phyloP scores from a whole-genome alignment of 441 rosid species.

The Gossypium aridum region DNA sequence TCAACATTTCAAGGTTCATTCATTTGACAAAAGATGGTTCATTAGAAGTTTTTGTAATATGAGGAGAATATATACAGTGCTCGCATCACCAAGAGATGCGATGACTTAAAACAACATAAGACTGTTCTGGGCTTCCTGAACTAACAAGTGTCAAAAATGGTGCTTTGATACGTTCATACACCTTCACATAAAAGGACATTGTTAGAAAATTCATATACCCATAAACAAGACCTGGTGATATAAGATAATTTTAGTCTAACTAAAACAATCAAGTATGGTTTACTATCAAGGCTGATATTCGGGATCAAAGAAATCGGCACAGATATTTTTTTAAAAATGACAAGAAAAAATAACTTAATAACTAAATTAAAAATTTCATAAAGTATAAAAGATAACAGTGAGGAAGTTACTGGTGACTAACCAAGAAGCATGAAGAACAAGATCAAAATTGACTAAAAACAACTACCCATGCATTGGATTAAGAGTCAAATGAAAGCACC shows the following conservation, averaged over 20 bases:
- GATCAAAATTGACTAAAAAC: not conserved
- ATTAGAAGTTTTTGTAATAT: constrained; percentile 90
- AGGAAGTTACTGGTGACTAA: not conserved
- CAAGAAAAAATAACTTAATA: not conserved
- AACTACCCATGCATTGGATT: not conserved
- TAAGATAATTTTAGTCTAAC: not conserved
- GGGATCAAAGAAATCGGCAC: not conserved
- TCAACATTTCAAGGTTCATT: constrained; percentile 97
- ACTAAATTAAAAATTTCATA: not conserved
- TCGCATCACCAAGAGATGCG: constrained; percentile 91
- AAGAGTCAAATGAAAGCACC: constrained; percentile 34
- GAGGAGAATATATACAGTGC: constrained; percentile 83
- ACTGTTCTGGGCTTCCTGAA: constrained; percentile 98
- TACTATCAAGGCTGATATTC: constrained; percentile 2
- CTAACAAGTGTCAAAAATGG: constrained; percentile 92
- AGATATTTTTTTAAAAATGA: not conserved
- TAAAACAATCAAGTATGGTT: not conserved
- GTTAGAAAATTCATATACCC: constrained; percentile 17
- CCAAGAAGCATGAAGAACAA: not conserved
- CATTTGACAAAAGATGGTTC: constrained; percentile 91
- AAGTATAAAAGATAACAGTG: not conserved
- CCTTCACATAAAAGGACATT: constrained; percentile 39
- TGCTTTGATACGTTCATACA: constrained; percentile 95
- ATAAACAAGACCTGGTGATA: constrained; percentile 7
- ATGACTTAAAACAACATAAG: constrained; percentile 90